Evolutionary conservation across 2,329 filamentous ascomycete species (phyloP).

Genomic region (Thelonectria rubi): DNA sequence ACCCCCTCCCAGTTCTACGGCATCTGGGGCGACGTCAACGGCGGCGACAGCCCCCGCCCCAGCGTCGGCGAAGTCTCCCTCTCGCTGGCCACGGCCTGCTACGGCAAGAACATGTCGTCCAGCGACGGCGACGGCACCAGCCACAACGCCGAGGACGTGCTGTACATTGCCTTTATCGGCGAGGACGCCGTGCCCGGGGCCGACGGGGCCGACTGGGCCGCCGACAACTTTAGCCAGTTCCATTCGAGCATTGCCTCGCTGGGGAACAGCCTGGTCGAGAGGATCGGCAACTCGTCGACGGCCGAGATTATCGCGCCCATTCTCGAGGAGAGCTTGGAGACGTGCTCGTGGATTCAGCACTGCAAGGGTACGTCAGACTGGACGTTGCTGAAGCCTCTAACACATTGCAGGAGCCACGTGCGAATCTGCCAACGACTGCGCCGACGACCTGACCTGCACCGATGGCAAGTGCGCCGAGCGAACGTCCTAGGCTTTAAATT

Average conservation of each 20-base stretch:
- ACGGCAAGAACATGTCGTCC: conserved; percentile 59
- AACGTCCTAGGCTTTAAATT: not conserved
- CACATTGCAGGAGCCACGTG: conserved; percentile 5
- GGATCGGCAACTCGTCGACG: not conserved
- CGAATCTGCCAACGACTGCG: conserved; percentile 6
- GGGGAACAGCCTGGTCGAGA: conserved; percentile 3
- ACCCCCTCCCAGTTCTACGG: conserved; percentile 55
- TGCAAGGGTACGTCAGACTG: conserved; percentile 5
- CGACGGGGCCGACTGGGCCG: conserved; percentile 3
- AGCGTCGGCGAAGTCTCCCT: conserved; percentile 63
- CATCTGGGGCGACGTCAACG: conserved; percentile 67
- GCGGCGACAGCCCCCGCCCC: conserved; percentile 52
- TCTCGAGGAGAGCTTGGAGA: not conserved
- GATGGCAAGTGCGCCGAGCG: conserved; percentile 9
- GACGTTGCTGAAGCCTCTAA: not conserved
- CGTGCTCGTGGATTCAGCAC: conserved; percentile 9
- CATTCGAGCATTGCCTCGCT: conserved; percentile 9
- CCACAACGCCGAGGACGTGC: conserved; percentile 47
- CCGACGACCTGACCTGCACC: conserved; percentile 10
- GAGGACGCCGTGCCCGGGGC: not conserved
- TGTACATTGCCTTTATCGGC: conserved; percentile 12
- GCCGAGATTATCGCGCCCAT: not conserved
- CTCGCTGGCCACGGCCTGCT: conserved; percentile 63
- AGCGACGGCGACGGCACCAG: conserved; percentile 48
- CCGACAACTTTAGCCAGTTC: conserved; percentile 6